A percentile compares a stretch with the other conserved stretches of the same genome.
These are phyloP conservation scores for Noccaea bulbosa DNA, from an alignment of 345 rosid genomes.

Conservation along the genomic window DNA sequence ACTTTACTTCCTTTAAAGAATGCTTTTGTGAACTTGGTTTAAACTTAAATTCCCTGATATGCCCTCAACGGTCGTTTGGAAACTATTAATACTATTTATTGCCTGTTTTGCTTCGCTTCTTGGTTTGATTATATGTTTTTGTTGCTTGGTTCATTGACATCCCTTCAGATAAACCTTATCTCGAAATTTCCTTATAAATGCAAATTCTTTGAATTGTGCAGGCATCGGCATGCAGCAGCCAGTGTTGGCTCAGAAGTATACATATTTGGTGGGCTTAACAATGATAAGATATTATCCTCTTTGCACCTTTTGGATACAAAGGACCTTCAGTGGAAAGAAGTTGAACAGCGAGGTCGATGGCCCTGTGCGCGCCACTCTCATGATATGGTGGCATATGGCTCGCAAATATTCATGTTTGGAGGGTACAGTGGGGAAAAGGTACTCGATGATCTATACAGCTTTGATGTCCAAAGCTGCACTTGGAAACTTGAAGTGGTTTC, in stretches of 20 bases:
- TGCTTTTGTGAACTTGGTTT: neutral
- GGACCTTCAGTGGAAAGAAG: constrained; percentile 66
- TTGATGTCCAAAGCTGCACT: constrained; percentile 55
- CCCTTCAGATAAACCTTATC: neutral
- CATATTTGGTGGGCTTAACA: constrained; percentile 80
- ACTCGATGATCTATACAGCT: constrained; percentile 78
- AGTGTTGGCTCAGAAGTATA: constrained; percentile 69
- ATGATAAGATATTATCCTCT: constrained; percentile 59
- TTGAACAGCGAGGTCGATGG: constrained; percentile 55
- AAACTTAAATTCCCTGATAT: neutral
- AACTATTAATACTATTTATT: neutral
- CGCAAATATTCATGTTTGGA: constrained; percentile 74
- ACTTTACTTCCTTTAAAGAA: neutral
- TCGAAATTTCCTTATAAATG: constrained; percentile 3
- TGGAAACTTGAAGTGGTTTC: constrained; percentile 75
- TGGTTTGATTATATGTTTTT: neutral
- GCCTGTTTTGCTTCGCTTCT: neutral
- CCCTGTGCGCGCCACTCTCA: constrained; percentile 93
- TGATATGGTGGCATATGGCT: constrained; percentile 71
- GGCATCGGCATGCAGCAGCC: constrained; percentile 93
- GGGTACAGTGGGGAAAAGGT: constrained; percentile 76
- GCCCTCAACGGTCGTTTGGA: neutral
- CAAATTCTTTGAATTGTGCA: constrained; percentile 42
- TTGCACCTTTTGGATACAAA: constrained; percentile 59
- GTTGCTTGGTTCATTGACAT: neutral